Conservation (phyloP, 2,329 filamentous ascomycete species). For the Neurospora sp. region DNA sequence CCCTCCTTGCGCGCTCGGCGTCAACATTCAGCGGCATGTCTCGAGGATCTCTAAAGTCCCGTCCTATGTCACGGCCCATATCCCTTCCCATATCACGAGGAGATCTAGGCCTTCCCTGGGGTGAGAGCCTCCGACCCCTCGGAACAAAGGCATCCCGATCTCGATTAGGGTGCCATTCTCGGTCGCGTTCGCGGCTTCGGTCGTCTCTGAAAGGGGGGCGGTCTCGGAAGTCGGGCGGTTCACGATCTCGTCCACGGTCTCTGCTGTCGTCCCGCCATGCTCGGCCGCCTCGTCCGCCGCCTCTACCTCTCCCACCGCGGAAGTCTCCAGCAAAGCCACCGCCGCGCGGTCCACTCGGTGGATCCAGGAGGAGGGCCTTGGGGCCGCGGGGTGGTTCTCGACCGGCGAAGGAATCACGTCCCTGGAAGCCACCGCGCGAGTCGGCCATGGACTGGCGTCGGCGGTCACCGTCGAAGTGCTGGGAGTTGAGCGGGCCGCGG, state of each 20-base stretch:
- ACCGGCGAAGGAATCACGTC: conserved; percentile 38
- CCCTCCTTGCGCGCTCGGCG: conserved; percentile 55
- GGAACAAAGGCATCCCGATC: conserved; percentile 40
- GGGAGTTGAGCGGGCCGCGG: conserved; percentile 23
- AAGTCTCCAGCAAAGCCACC: conserved; percentile 58
- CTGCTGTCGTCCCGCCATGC: conserved; percentile 54
- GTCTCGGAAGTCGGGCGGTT: conserved; percentile 41
- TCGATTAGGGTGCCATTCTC: conserved; percentile 38
- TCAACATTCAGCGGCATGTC: conserved; percentile 55
- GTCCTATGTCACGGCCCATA: neutral
- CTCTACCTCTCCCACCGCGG: conserved; percentile 38
- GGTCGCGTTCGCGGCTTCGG: conserved; percentile 47
- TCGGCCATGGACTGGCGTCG: conserved; percentile 55
- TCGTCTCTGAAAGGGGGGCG: conserved; percentile 46
- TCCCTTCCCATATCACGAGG: conserved; percentile 35
- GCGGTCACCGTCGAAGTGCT: conserved; percentile 56
- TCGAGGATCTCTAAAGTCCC: conserved; percentile 48
- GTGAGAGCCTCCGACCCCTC: conserved; percentile 44
- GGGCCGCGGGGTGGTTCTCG: conserved; percentile 74
- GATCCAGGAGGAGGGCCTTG: conserved; percentile 60
- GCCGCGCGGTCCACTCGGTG: conserved; percentile 57
- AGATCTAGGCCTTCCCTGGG: conserved; percentile 49
- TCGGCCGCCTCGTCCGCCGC: conserved; percentile 44
- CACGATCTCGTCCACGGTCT: conserved; percentile 54
- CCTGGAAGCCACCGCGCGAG: conserved; percentile 40